Base-by-base conservation (phyloP, 2,329 filamentous ascomycete species). In the Ophiosphaerella herpotricha region DNA sequence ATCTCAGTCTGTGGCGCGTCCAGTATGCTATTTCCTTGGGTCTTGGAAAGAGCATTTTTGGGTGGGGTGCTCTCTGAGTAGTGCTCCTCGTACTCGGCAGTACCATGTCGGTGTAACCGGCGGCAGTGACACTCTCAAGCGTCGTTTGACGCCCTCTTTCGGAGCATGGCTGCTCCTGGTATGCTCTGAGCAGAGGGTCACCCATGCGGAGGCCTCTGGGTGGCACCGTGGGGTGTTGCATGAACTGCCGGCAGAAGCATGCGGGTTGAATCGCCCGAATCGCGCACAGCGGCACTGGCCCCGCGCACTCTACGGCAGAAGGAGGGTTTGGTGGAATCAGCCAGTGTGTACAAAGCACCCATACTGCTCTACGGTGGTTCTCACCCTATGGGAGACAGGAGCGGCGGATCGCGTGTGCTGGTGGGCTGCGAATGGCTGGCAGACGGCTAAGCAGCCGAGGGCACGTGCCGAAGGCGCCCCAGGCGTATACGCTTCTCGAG, bases 51-150 rank as follows among this genome's bases (percentile, higher is more conserved):
- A 58, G 40, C 11, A 39, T 57, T 6, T 73, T 73, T 54, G 58
- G 61, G n/a, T 74, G 72, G 72, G 70, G 71, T 4, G 42, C 45
- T n/a, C 57, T 72, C 5, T 72, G 56, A 65, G 42, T n/a, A 42
- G 43, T 31, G 18, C 16, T 18, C n/a, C 23, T 38, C 29, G 36
- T 16, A 38, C 39, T 45, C 18, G 32, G 45, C 32, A 47, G 23
- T 39, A 42, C 32, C 26, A 24, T 16, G 35, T 21, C 26, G 2
- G 7, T 41, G 42, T 16, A 36, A 39, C 24, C 29, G 36, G 36
- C 31, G 34, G 33, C 43, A 40, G 46, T 49, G 46, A 47, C 42
- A 46, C 51, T 21, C 13, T 45, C 14, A 9, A 40, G 34, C 43
- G 32, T 46, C 34, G 36, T 31, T 32, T 40, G 7, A 23, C 7